phyloP scores from a whole-genome alignment of 108 stramenopile species.

The Stephanodiscus triporus region DNA sequence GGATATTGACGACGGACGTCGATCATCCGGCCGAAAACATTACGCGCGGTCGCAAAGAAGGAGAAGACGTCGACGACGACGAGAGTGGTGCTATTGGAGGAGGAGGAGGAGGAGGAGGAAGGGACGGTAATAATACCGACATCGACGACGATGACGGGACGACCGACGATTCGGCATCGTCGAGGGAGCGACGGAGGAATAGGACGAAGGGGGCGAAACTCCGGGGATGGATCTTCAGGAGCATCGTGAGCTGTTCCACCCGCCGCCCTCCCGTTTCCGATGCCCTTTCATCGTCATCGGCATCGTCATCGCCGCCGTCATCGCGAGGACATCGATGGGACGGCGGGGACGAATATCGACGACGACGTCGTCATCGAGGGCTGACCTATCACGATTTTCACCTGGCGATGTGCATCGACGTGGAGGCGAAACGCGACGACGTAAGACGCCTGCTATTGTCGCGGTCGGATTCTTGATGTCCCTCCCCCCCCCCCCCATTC shows the following conservation, averaged over 20 bases:
- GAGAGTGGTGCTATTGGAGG: too few species aligned
- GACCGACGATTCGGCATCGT: not conserved
- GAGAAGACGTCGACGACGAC: too few species aligned
- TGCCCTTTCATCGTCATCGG: too few species aligned
- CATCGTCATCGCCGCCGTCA: not conserved
- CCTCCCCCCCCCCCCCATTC: too few species aligned
- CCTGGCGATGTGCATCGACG: conserved; percentile 52
- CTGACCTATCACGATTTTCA: conserved; percentile 56
- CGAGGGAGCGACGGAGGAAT: not conserved
- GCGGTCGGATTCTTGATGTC: conserved; percentile 6
- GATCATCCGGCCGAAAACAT: conserved; percentile 41
- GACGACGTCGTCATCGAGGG: conserved; percentile 24
- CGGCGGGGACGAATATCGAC: not conserved
- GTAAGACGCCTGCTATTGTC: conserved; percentile 18
- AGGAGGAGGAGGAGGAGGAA: too few species aligned
- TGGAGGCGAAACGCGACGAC: conserved; percentile 30
- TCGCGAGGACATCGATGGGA: not conserved
- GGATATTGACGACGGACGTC: conserved; percentile 25
- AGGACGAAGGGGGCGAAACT: conserved; percentile 19
- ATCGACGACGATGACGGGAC: not conserved
- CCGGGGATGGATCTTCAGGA: conserved; percentile 46
- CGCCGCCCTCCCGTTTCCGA: conserved; percentile 43
- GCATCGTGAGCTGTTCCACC: conserved; percentile 45
- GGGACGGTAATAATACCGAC: too few species aligned
- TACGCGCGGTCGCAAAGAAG: too few species aligned